phyloP scores from a whole-genome alignment of 257 asterid genomes.

The Coffea canephora region DNA sequence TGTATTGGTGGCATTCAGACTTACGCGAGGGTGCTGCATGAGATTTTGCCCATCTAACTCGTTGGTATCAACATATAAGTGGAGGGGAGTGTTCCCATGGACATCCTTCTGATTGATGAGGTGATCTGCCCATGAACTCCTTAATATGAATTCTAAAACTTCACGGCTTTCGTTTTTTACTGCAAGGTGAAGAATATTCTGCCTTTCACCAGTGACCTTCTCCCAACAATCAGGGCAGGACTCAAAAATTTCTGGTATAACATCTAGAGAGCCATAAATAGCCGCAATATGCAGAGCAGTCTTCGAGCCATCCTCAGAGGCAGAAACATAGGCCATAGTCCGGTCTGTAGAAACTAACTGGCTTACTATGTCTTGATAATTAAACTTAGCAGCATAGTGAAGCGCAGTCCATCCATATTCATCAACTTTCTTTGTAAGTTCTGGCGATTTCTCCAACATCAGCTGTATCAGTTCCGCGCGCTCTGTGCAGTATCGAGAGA shows the following conservation, averaged over 20 bases:
- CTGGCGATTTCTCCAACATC: not conserved
- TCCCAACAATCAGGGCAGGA: constrained; percentile 25
- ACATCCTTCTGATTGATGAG: constrained; percentile 3
- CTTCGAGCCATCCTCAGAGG: not conserved
- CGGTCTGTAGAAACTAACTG: constrained; percentile 2
- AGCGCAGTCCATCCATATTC: constrained; percentile 22
- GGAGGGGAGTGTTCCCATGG: constrained; percentile 23
- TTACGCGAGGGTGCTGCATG: not conserved
- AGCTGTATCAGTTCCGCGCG: not conserved
- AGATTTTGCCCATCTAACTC: not conserved
- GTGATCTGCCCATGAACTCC: not conserved
- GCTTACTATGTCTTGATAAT: not conserved
- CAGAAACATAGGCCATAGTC: constrained; percentile 2
- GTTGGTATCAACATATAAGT: constrained; percentile 6
- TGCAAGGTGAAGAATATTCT: constrained; percentile 19
- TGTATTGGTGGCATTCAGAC: not conserved
- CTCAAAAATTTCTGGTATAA: not conserved
- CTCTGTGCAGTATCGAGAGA: not conserved
- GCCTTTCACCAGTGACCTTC: not conserved
- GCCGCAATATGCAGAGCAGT: constrained; percentile 20
- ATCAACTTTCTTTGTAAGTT: not conserved
- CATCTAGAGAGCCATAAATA: not conserved
- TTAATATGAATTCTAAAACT: not conserved
- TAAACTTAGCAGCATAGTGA: constrained; percentile 9
- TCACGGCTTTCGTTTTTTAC: not conserved